Evolutionary conservation across 2,329 filamentous ascomycete species (phyloP), one percentile per base, ranked within the genome.

Genomic region (Acrocalymma vagum): DNA sequence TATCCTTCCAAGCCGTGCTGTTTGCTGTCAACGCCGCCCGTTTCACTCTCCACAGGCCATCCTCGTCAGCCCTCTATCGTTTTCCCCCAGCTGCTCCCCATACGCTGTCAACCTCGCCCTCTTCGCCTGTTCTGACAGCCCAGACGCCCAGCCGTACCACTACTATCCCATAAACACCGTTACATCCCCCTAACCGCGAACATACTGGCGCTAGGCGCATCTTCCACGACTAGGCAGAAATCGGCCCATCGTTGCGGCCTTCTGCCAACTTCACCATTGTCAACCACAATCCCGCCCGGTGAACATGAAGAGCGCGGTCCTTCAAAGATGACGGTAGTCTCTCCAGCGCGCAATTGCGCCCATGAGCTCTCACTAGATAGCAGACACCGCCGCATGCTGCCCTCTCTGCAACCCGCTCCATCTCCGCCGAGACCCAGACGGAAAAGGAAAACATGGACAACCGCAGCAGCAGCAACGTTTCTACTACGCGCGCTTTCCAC

Each of bases 391-490:
- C 51, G 57, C 14, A 43, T 63, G n/a, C n/a, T n/a, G 13, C 63
- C 62, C 28, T 49, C 58, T 9, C 42, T 62, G 24, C 53, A 64
- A 35, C 61, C 57, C 34, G 52, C 58, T 51, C 62, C 45, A 35
- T 56, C 55, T 30, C 63, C 59, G n/a, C 65, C 63, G 21, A 60
- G 53, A 29, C 46, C 62, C 17, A 51, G 63, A 45, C 65, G 58
- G 57, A 55, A 45, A 53, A 62, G n/a, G n/a, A n/a, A n/a, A n/a
- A n/a, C n/a, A n/a, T n/a, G n/a, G n/a, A n/a, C n/a, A n/a, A 57
- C 55, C 39, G 18, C 29, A 18, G 31, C 11, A 38, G 29, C n/a
- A n/a, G n/a, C n/a, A 6, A 20, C 32, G 41, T 37, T 45, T 4
- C 23, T 41, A 13, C 32, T 45, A 13, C 29, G 37, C 45, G 23